Base-by-base conservation (phyloP, 495 filamentous ascomycete genomes). In the Hypoxylon subgilvum region DNA sequence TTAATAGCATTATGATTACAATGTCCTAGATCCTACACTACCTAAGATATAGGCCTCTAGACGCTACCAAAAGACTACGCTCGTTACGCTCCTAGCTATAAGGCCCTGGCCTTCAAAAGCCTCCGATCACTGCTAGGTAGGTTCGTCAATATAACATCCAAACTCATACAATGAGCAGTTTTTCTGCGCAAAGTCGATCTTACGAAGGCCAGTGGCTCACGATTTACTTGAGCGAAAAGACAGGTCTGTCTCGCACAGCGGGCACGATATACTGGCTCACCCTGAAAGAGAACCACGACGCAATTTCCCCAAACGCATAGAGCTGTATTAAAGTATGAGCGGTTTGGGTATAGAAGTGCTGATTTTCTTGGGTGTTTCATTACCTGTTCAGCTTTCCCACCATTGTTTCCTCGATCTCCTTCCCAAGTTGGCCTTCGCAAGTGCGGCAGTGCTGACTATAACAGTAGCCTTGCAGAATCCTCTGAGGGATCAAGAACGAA, bases 241-340 rank as follows among this genome's bases (percentile, higher is more conserved):
- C 8, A 6, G 35, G 17, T 22, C 28, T 23, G 28, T 28, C 19
- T n/a, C 25, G 21, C 46, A 53, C 7, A 39, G 14, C 16, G 36
- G 19, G 13, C 49, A 62, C 39, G 31, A 17, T 7, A 38, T 9
- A 30, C n/a, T n/a, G n/a, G n/a, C n/a, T n/a, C 19, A 31, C 1
- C 1, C 41, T 35, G 12, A 39, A 10, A 18, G 28, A 12, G 44
- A 25, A 39, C 23, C n/a, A 44, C 23, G 7, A n/a, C 31, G 22
- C 25, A 23, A 28, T 4, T 23, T 25, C n/a, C 17, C 21, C 16
- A 17, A 18, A 13, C 25, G 21, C 36, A 52, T 22, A 52, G 9
- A 49, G 49, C 60, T 63, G 43, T 65, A 65, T 60, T 59, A 46
- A 17, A 59, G 55, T 65, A 65, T 65, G 51, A 65, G 61, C 61